A percentile compares a stretch with the other conserved stretches of the same genome.
phyloP scores from a whole-genome alignment of 192 early-diverging fungal species.

The Chytriomyces sp. region DNA sequence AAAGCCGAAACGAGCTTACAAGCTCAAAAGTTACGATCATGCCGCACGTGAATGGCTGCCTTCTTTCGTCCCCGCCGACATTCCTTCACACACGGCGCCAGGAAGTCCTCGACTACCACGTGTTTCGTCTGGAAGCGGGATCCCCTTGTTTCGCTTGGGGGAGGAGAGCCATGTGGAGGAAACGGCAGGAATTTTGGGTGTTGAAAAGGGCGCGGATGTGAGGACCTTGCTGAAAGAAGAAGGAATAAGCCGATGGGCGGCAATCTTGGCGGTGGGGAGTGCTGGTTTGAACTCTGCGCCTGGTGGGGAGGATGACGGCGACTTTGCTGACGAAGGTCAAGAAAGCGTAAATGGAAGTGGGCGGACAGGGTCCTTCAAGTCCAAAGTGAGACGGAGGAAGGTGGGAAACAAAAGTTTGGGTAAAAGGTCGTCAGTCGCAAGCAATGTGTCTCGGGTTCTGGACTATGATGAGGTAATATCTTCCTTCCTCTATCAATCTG shows the following conservation, averaged over 20 bases:
- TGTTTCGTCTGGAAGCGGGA: background rate
- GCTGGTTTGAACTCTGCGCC: no score
- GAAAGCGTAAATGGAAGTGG: background rate
- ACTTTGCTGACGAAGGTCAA: background rate
- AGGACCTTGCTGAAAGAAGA: background rate
- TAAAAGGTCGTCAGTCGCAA: no score
- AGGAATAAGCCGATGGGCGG: slow-evolving; percentile 28
- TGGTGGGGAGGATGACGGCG: background rate
- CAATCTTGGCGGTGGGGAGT: background rate
- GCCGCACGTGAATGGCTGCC: background rate
- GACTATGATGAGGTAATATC: background rate
- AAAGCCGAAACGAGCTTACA: background rate
- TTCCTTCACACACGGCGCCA: background rate
- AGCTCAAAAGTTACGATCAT: background rate
- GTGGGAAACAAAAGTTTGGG: no score
- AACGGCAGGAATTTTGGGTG: slow-evolving; percentile 15
- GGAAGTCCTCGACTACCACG: background rate
- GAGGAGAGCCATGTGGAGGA: slow-evolving; percentile 14
- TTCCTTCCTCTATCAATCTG: background rate
- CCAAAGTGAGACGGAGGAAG: no score
- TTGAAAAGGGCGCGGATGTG: slow-evolving; percentile 4
- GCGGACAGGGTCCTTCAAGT: background rate
- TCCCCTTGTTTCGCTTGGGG: background rate
- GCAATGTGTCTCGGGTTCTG: no score
- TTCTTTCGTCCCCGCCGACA: background rate